Base-by-base conservation (phyloP, 345 rosid species). In the Sonneratia caseolaris region DNA sequence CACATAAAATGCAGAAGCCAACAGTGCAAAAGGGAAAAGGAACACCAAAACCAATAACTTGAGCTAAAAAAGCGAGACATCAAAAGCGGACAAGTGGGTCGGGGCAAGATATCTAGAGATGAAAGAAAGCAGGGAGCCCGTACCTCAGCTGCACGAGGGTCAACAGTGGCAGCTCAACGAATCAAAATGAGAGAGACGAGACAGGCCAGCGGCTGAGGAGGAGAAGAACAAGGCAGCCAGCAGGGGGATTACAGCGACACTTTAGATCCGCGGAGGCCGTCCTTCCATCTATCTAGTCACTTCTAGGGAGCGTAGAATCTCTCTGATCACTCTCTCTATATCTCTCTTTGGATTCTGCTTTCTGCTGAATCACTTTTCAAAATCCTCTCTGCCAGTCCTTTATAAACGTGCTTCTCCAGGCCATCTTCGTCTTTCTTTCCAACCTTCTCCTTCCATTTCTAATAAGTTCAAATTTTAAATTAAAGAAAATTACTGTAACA, bases 201-300 rank as follows among this genome's bases (percentile, higher is more conserved):
- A 59, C 1, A 2, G 55, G 37, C 66, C 66, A 14, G 13, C 13
- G 38, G 56, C 51, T 40, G 57, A n/a, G 21, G 47, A 45, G 5
- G 51, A 48, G 53, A 14, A 48, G 53, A 14, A 48, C 51, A 18
- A 37, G 42, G 27, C 43, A 40, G 32, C 32, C 32, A 27, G 32
- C 32, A 27, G 32, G 32, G 43, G 43, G 43, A 8, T 8, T 49
- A 69, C 1, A 35, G 8, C 24, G 4, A 1, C 71, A 19, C 11
- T 53, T 49, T 61, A 69, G 71, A 69, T 69, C 71, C 35, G 71
- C 24, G 40, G 27, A 7, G 12, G 21, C 57, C 57, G 37, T 68
- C 71, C 40, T 38, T 10, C 22, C 53, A 6, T 49, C 42, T 36
- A n/a, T 53, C 59, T 22, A n/a, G 71, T 69, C 38, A 69, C 71